Percentiles rank a stretch among this genome's conserved stretches.
phyloP scores from a whole-genome alignment of 1,139 yeast species.

The Trichomonascaceae sp. region DNA sequence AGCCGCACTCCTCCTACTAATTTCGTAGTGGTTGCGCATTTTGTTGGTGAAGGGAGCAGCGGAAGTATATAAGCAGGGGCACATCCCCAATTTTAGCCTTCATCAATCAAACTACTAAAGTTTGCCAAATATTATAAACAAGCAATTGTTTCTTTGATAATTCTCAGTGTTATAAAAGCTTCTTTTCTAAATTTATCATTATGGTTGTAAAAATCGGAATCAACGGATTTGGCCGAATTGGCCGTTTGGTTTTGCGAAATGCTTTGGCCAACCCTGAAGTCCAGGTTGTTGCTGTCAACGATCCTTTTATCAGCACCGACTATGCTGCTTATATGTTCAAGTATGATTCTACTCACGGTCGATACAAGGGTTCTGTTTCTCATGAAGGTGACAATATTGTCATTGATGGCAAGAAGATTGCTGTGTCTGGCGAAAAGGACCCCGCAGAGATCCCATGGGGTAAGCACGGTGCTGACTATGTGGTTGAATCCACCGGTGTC shows the following conservation, averaged over 20 bases:
- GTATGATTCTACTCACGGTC: slow-evolving; percentile 84
- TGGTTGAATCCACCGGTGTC: slow-evolving; percentile 85
- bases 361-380: slow-evolving; percentile 61
- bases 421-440: slow-evolving; percentile 70
- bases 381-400: slow-evolving; percentile 50
- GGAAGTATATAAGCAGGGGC: neutral
- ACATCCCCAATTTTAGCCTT: neutral
- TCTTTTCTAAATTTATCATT: slow-evolving; percentile 10
- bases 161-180: neutral
- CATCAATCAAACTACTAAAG: neutral
- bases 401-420: slow-evolving; percentile 64
- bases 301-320: slow-evolving; percentile 77
- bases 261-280: slow-evolving; percentile 65
- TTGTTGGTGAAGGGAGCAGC: neutral
- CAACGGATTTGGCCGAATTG: slow-evolving; percentile 88
- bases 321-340: slow-evolving; percentile 86
- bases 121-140: neutral
- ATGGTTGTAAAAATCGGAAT: slow-evolving; percentile 57
- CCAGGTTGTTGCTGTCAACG: slow-evolving; percentile 74
- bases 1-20: neutral
- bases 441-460: slow-evolving; percentile 84
- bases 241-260: slow-evolving; percentile 75
- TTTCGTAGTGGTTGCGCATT: neutral
- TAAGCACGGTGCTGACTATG: slow-evolving; percentile 65
- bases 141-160: neutral